phyloP scores from a whole-genome alignment of 768 basidiomycete genomes.

The Boletus reticulatus region DNA sequence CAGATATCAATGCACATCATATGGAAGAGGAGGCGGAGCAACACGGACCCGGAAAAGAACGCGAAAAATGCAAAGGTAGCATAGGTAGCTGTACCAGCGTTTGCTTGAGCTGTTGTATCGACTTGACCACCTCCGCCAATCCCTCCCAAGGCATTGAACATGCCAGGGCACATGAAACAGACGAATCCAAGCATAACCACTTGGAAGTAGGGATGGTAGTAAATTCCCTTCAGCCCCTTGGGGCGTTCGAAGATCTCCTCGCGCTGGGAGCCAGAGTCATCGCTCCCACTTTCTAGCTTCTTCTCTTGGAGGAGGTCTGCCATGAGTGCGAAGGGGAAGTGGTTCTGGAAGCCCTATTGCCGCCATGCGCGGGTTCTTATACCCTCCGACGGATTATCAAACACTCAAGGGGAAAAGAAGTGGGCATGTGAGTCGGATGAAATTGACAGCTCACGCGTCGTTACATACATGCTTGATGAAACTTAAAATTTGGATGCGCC shows the following conservation, averaged over 20 bases:
- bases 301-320: slow-evolving; percentile 20
- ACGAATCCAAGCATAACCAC: slow-evolving; percentile 66
- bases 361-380: slow-evolving; percentile 14
- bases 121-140: slow-evolving; percentile 79
- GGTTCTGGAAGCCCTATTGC: not conserved
- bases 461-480: not conserved
- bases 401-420: not conserved
- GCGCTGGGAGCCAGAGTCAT: slow-evolving; percentile 27
- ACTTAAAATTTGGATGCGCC: not conserved
- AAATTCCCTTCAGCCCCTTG: slow-evolving; percentile 51
- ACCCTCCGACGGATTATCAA: not conserved
- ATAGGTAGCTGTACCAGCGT: slow-evolving; percentile 70
- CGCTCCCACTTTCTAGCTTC: slow-evolving; percentile 24
- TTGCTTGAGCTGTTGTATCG: slow-evolving; percentile 61
- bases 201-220: slow-evolving; percentile 48
- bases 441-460: slow-evolving; percentile 1
- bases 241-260: slow-evolving; percentile 44
- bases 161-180: slow-evolving; percentile 57
- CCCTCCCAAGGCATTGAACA: slow-evolving; percentile 79
- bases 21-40: not conserved
- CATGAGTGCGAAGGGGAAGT: slow-evolving; percentile 5
- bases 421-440: slow-evolving; percentile 14
- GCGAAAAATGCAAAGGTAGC: slow-evolving; percentile 57
- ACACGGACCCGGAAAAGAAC: slow-evolving; percentile 68
- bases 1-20: not conserved